Evolutionary conservation across 2,329 filamentous ascomycete genomes (phyloP), one percentile per base, ranked within the genome.

Genomic region (Ascochyta viciae-villosae): DNA sequence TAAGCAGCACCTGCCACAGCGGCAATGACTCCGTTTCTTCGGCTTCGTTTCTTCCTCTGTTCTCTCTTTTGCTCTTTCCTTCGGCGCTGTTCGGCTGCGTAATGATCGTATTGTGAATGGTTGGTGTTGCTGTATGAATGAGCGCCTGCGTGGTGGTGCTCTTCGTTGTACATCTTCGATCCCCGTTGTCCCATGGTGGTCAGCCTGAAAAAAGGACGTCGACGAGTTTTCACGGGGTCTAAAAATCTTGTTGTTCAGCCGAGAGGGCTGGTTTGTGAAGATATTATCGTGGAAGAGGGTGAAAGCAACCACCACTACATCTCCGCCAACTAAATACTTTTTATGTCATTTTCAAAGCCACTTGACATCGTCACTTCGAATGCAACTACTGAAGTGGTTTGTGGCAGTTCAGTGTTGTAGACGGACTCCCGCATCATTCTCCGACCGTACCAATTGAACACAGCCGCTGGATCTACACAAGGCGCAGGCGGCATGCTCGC

Each of bases 1-100:
- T 45, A 55, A 29, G 52, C 40, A 12, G 46, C 23, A 34, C 45
- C 52, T 31, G 46, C 40, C n/a, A 35, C 34, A 2, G 52, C 52
- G 29, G 46, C 52, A 33, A 50, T n/a, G 2, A 55, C 24, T 16
- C 52, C 34, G 12, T 45, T 50, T 26, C 13, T 49, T 3, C 40
- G 39, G 13, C 40, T 45, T 8, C 52, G 41, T 23, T 41, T 39
- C 46, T 50, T 40, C 41, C 35, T 45, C 13, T 54, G 51, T 22
- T 49, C 33, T 3, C 33, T 34, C 19, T 16, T 54, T 9, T 26
- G n/a, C 3, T 40, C 33, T 7, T 55, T 13, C 13, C 26, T 27
- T 13, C 22, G 13, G 6, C 24, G 12, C 19, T 54, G 8, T 8
- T 55, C 27, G 8, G 40, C 13, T 3, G 34, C 15, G 8, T 50